Conservation (phyloP, 306 rosid genomes). For the Corylus avellana region DNA sequence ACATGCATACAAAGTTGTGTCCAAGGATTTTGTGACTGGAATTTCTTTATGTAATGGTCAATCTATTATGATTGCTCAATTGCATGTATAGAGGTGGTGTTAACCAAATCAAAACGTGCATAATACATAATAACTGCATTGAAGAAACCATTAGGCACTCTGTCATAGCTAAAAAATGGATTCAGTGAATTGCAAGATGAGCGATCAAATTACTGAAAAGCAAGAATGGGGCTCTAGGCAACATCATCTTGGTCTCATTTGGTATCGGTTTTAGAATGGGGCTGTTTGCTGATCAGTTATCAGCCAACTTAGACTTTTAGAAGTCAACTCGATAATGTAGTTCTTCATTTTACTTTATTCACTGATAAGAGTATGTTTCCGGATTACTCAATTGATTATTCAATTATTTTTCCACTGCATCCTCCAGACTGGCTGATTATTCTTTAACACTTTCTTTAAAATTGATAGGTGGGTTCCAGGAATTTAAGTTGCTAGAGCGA, state of each 20-base stretch:
- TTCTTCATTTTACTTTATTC: not conserved
- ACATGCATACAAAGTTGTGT: not conserved
- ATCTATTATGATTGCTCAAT: not conserved
- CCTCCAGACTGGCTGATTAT: not conserved
- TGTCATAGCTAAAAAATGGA: not conserved
- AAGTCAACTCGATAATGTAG: not conserved
- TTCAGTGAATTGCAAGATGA: not conserved
- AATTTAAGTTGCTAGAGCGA: constrained; percentile 71
- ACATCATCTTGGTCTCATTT: not conserved
- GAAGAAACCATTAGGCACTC: not conserved
- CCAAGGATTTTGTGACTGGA: not conserved
- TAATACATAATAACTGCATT: not conserved
- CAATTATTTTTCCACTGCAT: constrained; percentile 5
- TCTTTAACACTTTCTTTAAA: constrained; percentile 15
- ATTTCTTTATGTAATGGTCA: not conserved
- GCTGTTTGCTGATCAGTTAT: not conserved
- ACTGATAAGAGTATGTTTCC: not conserved
- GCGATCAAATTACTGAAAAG: not conserved
- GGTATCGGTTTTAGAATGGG: not conserved
- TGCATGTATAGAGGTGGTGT: not conserved
- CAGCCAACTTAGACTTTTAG: not conserved
- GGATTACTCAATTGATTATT: constrained; percentile 2
- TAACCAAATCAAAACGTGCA: constrained; percentile 1
- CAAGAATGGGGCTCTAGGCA: not conserved
- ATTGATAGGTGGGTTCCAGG: constrained; percentile 74